These are phyloP conservation scores for Hericium alpestre DNA, from an alignment of 768 basidiomycete species.

Conservation along the genomic window DNA sequence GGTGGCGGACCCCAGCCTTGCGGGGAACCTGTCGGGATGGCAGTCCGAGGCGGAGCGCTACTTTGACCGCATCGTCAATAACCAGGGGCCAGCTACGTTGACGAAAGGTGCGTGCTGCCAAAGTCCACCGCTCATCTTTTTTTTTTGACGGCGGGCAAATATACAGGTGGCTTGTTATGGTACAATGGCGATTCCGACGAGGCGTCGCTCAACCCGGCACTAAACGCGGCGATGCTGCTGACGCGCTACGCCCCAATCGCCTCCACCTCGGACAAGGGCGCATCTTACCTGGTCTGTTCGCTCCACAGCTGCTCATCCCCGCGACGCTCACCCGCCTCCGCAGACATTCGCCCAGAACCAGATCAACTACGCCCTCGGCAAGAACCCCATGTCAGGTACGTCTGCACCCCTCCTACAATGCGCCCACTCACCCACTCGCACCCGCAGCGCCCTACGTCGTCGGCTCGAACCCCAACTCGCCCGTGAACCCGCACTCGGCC, in stretches of 20 bases:
- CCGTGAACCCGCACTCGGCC: slow-evolving; percentile 83
- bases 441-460: slow-evolving; percentile 70
- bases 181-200: slow-evolving; percentile 77
- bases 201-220: slow-evolving; percentile 74
- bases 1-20: slow-evolving; percentile 40
- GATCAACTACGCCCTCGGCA: slow-evolving; percentile 73
- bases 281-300: slow-evolving; percentile 46
- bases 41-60: slow-evolving; percentile 59
- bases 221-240: slow-evolving; percentile 81
- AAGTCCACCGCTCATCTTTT: too few species aligned
- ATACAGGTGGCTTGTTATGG: slow-evolving; percentile 65
- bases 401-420: neutral
- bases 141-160: neutral
- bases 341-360: slow-evolving; percentile 70
- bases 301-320: neutral
- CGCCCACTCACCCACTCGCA: neutral
- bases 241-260: slow-evolving; percentile 68
- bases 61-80: slow-evolving; percentile 61
- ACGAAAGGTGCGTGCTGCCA: slow-evolving; percentile 54
- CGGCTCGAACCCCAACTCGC: slow-evolving; percentile 83
- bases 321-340: slow-evolving; percentile 3
- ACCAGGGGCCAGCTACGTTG: slow-evolving; percentile 39
- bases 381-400: slow-evolving; percentile 81
- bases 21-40: slow-evolving; percentile 53
- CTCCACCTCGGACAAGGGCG: slow-evolving; percentile 44